Conservation (phyloP, 1,139 yeast genomes). For the Geotrichum fermentans region DNA sequence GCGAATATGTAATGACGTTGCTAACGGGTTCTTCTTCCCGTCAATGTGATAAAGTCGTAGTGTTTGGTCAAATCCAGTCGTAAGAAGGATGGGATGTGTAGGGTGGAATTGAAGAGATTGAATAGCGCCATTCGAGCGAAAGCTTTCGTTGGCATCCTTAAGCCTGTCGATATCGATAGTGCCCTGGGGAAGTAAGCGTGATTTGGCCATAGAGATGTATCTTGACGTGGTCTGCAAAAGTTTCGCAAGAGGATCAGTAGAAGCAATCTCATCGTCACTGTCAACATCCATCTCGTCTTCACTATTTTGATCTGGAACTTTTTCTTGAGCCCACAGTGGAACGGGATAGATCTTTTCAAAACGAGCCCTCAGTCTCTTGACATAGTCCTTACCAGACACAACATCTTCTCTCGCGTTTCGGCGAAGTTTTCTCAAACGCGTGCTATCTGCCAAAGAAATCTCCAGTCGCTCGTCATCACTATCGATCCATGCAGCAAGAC, state of each 20-base stretch:
- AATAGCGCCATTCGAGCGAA: constrained; percentile 67
- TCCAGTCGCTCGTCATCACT: constrained; percentile 79
- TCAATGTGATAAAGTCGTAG: constrained; percentile 84
- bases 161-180: constrained; percentile 70
- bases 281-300: constrained; percentile 36
- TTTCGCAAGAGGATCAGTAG: constrained; percentile 46
- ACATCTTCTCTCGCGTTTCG: constrained; percentile 53
- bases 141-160: constrained; percentile 76
- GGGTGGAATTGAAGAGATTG: constrained; percentile 85
- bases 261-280: constrained; percentile 39
- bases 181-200: constrained; percentile 63
- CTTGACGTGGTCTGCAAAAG: constrained; percentile 56
- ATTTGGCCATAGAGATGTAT: constrained; percentile 44
- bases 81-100: constrained; percentile 71
- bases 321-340: constrained; percentile 70
- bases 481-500: constrained; percentile 75
- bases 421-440: constrained; percentile 68
- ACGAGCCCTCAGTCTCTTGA: constrained; percentile 70
- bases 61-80: constrained; percentile 91
- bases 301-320: constrained; percentile 25
- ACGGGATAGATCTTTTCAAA: constrained; percentile 83
- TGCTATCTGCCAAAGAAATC: constrained; percentile 57
- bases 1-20: constrained; percentile 73
- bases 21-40: constrained; percentile 77
- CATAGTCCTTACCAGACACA: constrained; percentile 63